Evolutionary conservation across 164 flowering plant species (phyloP), one percentile per base, ranked within the genome.

Genomic region (Protea cynaroides): DNA sequence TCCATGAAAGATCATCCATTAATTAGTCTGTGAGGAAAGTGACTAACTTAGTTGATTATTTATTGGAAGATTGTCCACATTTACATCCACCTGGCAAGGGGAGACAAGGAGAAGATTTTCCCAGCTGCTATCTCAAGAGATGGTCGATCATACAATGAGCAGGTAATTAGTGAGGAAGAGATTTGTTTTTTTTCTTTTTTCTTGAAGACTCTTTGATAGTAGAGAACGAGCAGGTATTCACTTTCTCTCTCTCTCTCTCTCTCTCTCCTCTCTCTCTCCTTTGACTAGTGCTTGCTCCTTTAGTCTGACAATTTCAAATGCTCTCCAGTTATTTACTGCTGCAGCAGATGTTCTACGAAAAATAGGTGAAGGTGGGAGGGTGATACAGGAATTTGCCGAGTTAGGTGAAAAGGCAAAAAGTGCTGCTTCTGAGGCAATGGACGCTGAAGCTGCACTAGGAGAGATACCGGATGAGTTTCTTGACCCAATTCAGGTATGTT

Each of bases 401-500:
- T 89, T 95, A 58, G 97, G 99, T 58, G 67, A 62, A 59, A 95
- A 84, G 74, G 94, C 96, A 40, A 88, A 86, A 75, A 76, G 72
- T 66, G 97, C 97, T 64, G 99, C 96, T 60, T 75, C 87, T 25
- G 96, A 88, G 74, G 97, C 96, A 37, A 79, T 86, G 94, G 99
- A 95, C 25, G 75, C 86, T 47, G 99, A 95, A 72, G 96, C 89
- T 63, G 77, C 83, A 52, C 93, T 95, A 46, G 99, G 99, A 60
- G 99, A 95, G 37, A 87, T 95, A 70, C 99, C 97, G 0, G 99
- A 95, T 49, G 99, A 95, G 76, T 95, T 91, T 84, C 88, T 95
- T 57, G 99, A 95, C 69, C 99, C 99, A 59, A 95, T 95, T 78
- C 99, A 95, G 75, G 99, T 92, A 78, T 15, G 73, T 73, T 53